These are phyloP conservation scores for Trametes pubescens DNA, from an alignment of 1,284 basidiomycete species.

Conservation along the genomic window DNA sequence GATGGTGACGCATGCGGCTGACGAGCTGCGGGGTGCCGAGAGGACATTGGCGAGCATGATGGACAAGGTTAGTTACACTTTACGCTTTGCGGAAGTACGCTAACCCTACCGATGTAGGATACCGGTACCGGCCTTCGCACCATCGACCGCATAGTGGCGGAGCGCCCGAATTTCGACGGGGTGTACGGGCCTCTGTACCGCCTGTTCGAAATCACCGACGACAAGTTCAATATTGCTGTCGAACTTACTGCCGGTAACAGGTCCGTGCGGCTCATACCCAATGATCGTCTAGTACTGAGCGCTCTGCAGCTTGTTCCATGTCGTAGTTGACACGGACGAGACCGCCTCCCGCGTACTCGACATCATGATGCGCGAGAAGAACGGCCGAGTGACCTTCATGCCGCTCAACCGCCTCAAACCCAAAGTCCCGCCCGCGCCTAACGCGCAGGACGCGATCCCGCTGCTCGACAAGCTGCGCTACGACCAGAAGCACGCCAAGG, in stretches of 20 bases:
- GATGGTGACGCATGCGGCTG: constrained; percentile 77
- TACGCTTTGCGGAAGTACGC: background rate
- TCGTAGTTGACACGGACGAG: constrained; percentile 96
- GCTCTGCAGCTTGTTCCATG: constrained; percentile 85
- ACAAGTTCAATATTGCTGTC: constrained; percentile 91
- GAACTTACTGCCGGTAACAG: constrained; percentile 96
- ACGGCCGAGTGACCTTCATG: constrained; percentile 97
- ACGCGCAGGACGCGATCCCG: constrained; percentile 89
- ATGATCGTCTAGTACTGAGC: constrained; percentile 3
- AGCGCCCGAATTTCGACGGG: constrained; percentile 75
- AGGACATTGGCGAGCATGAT: constrained; percentile 88
- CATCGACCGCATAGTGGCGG: constrained; percentile 79
- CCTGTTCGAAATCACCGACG: constrained; percentile 90
- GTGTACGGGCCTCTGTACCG: constrained; percentile 96
- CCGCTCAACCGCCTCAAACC: constrained; percentile 96
- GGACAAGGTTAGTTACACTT: constrained; percentile 78
- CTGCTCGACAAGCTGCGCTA: constrained; percentile 87
- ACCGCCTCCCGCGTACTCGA: constrained; percentile 91
- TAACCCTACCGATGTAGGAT: constrained; percentile 60
- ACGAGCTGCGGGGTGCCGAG: constrained; percentile 85
- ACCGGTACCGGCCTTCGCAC: constrained; percentile 88
- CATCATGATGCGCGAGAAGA: constrained; percentile 91
- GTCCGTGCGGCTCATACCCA: constrained; percentile 48
- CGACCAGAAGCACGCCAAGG: constrained; percentile 76
- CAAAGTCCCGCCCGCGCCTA: constrained; percentile 71